phyloP scores from a whole-genome alignment of 208 protist genomes.

The Acanthamoeba lenticulata region DNA sequence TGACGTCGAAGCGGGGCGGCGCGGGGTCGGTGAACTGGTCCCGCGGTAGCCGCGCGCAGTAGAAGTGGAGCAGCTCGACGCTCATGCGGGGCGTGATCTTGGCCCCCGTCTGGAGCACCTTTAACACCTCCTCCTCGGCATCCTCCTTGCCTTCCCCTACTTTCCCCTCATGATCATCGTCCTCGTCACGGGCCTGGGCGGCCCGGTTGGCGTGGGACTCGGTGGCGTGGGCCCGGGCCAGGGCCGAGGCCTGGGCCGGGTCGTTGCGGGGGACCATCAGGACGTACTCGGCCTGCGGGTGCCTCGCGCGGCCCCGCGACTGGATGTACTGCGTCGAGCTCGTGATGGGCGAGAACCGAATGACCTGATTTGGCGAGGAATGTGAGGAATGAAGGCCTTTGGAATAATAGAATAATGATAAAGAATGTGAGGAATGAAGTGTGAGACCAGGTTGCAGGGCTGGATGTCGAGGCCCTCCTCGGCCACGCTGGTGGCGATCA shows the following conservation, averaged over 20 bases:
- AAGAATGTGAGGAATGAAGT: neutral
- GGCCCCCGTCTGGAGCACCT: neutral
- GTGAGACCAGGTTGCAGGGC: conserved; percentile 83
- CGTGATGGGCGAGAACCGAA: conserved; percentile 81
- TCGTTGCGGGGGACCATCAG: conserved; percentile 66
- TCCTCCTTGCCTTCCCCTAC: neutral
- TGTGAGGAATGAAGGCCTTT: no score
- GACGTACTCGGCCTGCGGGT: conserved; percentile 80
- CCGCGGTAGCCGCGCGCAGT: neutral
- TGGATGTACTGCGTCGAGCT: conserved; percentile 85
- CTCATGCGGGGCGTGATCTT: neutral
- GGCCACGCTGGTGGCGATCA: conserved; percentile 88
- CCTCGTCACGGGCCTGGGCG: no score
- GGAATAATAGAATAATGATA: no score
- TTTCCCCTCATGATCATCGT: neutral
- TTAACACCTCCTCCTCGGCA: neutral
- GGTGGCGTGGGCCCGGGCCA: neutral
- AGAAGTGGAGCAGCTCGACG: neutral
- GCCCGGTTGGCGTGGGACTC: neutral
- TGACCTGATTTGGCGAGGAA: neutral
- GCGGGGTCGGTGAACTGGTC: neutral
- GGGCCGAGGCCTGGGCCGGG: neutral
- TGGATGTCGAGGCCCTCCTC: conserved; percentile 89
- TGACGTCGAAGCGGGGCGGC: no score
- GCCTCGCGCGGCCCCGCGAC: conserved; percentile 86